Base-by-base conservation (phyloP, 2,329 filamentous ascomycete genomes). In the Didymella keratinophila region DNA sequence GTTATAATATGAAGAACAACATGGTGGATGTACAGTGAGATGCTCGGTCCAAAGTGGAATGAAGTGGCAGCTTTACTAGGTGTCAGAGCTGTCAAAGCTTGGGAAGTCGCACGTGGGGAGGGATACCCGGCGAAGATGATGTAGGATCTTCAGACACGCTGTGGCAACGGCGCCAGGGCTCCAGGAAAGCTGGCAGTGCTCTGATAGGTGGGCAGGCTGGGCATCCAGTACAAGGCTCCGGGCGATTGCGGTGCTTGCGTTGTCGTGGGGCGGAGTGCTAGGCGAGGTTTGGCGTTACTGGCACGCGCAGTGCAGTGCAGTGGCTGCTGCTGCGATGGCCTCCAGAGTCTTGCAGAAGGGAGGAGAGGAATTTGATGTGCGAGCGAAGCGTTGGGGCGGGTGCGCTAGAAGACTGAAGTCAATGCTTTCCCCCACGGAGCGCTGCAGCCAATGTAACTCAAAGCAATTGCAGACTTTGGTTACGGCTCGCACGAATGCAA, bases 1-100 rank as follows among this genome's bases (percentile, higher is more conserved):
- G 73, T 70, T 77, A 77, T 76, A 72, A 77, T 72, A 73, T 73
- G 51, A 63, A 66, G 51, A 71, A 58, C 55, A 72, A 70, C 76
- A 77, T 78, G 58, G 54, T 71, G 72, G 57, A 66, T 59, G 57
- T 52, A 18, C 58, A 62, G 57, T 52, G 55, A 63, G 18, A 55
- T 48, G 66, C 10, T 69, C 66, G 71, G 73, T 71, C 69, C 67
- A 66, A 64, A 69, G 66, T 65, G 68, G 68, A 61, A 58, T 64
- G 57, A 56, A 65, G 63, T 56, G 56, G 61, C 61, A 60, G 54
- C 56, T 49, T 51, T 58, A 56, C 23, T 46, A 55, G 54, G 64
- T 68, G 69, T 71, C 62, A 70, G 68, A 65, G 61, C 52, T 61
- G 67, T 57, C 58, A 50, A 51, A 57, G 60, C 61, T 56, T 56